Evolutionary conservation across 2,329 filamentous ascomycete species (phyloP).

Genomic region (Reticulascus tulasneorum): DNA sequence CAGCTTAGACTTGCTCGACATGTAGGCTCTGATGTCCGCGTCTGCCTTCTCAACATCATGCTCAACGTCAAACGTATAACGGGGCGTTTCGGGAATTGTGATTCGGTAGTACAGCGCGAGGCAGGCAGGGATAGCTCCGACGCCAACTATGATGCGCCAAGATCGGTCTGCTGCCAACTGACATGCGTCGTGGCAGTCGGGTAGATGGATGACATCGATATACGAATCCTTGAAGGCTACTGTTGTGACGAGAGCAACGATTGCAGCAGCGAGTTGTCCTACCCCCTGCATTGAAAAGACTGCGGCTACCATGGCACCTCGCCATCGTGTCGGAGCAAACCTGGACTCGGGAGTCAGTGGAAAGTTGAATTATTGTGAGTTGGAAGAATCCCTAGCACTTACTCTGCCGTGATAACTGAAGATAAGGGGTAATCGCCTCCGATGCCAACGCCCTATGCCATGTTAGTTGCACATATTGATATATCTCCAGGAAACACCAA

Average conservation of each 20-base stretch:
- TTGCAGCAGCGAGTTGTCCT: constrained; percentile 69
- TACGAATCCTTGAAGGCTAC: constrained; percentile 57
- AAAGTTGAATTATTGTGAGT: constrained; percentile 13
- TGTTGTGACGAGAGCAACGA: constrained; percentile 67
- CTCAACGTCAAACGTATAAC: constrained; percentile 77
- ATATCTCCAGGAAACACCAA: constrained; percentile 15
- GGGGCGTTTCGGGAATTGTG: constrained; percentile 79
- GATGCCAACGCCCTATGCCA: constrained; percentile 61
- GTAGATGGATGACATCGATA: constrained; percentile 23
- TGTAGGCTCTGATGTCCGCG: constrained; percentile 63
- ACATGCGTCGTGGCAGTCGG: constrained; percentile 59
- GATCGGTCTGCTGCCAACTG: constrained; percentile 70
- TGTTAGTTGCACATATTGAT: not conserved
- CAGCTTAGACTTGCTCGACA: constrained; percentile 44
- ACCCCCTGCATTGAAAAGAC: constrained; percentile 85
- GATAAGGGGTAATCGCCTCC: constrained; percentile 80
- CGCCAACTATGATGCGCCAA: constrained; percentile 78
- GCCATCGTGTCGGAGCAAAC: constrained; percentile 77
- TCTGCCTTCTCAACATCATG: constrained; percentile 73
- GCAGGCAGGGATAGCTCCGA: constrained; percentile 73
- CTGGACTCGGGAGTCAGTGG: constrained; percentile 28
- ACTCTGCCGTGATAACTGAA: constrained; percentile 76
- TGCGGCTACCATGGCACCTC: constrained; percentile 77
- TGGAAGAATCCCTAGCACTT: constrained; percentile 15
- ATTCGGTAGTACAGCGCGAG: constrained; percentile 82